A percentile compares a stretch with the other conserved stretches of the same genome.
phyloP scores from a whole-genome alignment of 371 early-diverging fungal species.

The Lichtheimia ramosa region DNA sequence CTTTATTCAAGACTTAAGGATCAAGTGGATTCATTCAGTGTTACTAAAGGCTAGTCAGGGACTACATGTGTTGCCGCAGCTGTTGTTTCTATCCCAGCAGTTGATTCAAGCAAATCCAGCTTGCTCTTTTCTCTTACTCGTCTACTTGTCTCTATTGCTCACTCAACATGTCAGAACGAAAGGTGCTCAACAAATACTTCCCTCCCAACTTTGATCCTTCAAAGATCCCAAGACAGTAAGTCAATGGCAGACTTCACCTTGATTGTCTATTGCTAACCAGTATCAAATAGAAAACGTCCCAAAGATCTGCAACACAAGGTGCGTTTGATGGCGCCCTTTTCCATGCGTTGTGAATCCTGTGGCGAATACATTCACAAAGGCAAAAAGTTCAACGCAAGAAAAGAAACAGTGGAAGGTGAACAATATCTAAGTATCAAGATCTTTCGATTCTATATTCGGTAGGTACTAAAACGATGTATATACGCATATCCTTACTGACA shows the following conservation, averaged over 20 bases:
- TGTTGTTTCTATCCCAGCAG: too few relatives aligned
- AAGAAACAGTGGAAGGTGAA: conserved; percentile 85
- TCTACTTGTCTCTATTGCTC: background rate
- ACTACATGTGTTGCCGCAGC: too few relatives aligned
- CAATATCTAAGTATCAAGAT: conserved; percentile 85
- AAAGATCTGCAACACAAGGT: conserved; percentile 90
- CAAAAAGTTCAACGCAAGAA: conserved; percentile 96
- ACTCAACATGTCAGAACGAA: conserved; percentile 76
- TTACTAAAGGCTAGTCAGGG: too few relatives aligned
- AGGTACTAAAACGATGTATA: conserved; percentile 1
- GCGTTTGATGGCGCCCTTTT: conserved; percentile 96
- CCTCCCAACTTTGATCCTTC: conserved; percentile 95
- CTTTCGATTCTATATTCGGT: conserved; percentile 92
- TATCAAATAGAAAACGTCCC: conserved; percentile 69
- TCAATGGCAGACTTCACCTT: background rate
- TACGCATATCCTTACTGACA: background rate
- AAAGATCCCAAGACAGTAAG: conserved; percentile 49
- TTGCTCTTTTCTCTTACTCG: background rate
- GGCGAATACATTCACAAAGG: conserved; percentile 96
- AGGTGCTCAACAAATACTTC: conserved; percentile 91
- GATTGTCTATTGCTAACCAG: conserved; percentile 13
- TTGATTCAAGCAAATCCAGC: background rate
- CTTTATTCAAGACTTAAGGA: too few relatives aligned
- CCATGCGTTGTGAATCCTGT: conserved; percentile 96
- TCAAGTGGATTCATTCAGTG: too few relatives aligned